Evolutionary conservation across 805 yeast genomes (phyloP), one percentile per base, ranked within the genome.

Genomic region (Sugiyamaella americana): DNA sequence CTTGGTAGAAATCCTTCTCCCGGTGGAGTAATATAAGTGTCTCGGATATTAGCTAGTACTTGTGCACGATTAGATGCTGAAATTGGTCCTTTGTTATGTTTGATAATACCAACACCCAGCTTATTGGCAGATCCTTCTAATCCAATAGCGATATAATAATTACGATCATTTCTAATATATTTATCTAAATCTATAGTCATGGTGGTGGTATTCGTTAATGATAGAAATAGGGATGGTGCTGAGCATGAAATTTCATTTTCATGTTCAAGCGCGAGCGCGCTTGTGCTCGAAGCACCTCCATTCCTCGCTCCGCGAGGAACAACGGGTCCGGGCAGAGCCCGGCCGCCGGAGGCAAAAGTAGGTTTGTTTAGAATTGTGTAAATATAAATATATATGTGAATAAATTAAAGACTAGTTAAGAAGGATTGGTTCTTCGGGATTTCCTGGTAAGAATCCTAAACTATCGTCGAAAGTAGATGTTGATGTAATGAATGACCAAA

Each of bases 1-100:
- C 98, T 68, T 1, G 99, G 99, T 38, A 93, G 66, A 58, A 93
- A 93, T 1, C 98, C 99, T 66, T 93, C 97, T 1, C 99, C 99
- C 1, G 98, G 96, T 5, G 99, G 98, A 1, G 98, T 84, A 26
- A 85, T 73, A 61, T 91, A 93, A 0, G 99, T 93, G 63, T 93
- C 96, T 71, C 99, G 76, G 35, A 93, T 80, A 64, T 93, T 93
- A n/a, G 95, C 70, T 29, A 93, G 70, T 1, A 93, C 84, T 49
- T 75, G 76, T 0, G 96, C 94, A 34, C 79, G 68, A 57, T 86
- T 84, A 1, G 67, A 58, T 3, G 69, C 67, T 0, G 80, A 66
- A 19, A 80, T 67, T 20, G 70, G 75, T 2, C 93, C 93, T 19
- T 71, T 48, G 5, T 73, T 72, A 54, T 93, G 98, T 56, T 76